Evolutionary conservation across 805 yeast species (phyloP), one percentile per base, ranked within the genome.

Genomic region (Lipomyces starkeyi): DNA sequence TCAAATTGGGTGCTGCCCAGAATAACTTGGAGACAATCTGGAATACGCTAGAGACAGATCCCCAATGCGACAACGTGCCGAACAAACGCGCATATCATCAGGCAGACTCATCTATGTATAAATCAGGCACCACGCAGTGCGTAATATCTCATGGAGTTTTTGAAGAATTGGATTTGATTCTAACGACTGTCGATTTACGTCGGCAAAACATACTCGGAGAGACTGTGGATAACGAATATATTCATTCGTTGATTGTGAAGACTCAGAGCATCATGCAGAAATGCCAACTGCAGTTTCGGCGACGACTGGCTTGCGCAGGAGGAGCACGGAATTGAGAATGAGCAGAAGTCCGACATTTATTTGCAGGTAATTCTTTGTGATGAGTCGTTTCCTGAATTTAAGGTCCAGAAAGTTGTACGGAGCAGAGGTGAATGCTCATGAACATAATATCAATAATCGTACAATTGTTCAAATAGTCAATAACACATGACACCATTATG

Each of bases 151-250:
- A 29, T 57, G 37, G 57, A 13, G 54, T 64, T 34, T 64, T 32
- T 22, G 64, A 65, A 11, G 37, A 40, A 32, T 55, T 65, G 22
- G 65, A 59, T 54, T 25, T n/a, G 29, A 11, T 64, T 29, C 27
- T 65, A n/a, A 17, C 61, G 2, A 53, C 49, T n/a, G 32, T 40
- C 9, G 68, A 65, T 34, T 17, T 65, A 8, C 43, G 61, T 9
- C 54, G 68, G 7, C 66, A n/a, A 6, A 20, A 53, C 11, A 49
- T 59, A 14, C 43, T 40, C 13, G 68, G 68, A 11, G 68, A 65
- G 20, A 20, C 54, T 32, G 27, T 65, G 17, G 64, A 61, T 17
- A 55, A n/a, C 13, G 35, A 43, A 9, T 29, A 37, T n/a, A 35
- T 57, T 14, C 22, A 29, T 54, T 40, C 17, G 14, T 35, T 53